phyloP scores from a whole-genome alignment of 148 eudicot genomes.

The Bassia scoparia region DNA sequence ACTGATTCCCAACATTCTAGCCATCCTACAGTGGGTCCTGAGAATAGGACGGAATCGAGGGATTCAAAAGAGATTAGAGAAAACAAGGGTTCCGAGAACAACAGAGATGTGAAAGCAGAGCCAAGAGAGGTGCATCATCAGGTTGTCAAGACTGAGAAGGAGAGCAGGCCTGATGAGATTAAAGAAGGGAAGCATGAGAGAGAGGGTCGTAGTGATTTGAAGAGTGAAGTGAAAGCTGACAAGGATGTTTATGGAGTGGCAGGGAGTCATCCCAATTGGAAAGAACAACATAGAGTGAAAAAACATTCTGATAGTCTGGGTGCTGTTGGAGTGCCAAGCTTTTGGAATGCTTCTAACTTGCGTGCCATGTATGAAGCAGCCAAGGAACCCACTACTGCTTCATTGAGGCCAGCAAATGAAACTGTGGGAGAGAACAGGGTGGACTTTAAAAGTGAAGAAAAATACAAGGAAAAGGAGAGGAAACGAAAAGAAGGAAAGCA shows the following conservation, averaged over 20 bases:
- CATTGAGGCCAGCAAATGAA: constrained; percentile 57
- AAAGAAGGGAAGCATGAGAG: constrained; percentile 57
- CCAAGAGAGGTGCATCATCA: constrained; percentile 51
- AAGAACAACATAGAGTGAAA: constrained; percentile 65
- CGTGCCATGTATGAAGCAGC: constrained; percentile 47
- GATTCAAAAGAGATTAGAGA: constrained; percentile 54
- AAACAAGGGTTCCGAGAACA: constrained; percentile 33
- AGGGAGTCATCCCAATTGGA: constrained; percentile 53
- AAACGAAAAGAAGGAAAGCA: constrained; percentile 85
- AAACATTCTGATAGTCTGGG: constrained; percentile 50
- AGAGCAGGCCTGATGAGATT: constrained; percentile 52
- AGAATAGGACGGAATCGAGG: constrained; percentile 50
- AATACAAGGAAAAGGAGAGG: constrained; percentile 77
- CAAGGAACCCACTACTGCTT: constrained; percentile 37
- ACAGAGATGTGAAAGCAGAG: constrained; percentile 53
- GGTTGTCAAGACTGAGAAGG: constrained; percentile 49
- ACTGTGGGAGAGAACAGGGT: constrained; percentile 73
- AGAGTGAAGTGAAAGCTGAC: constrained; percentile 51
- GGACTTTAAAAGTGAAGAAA: constrained; percentile 74
- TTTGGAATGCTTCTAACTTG: constrained; percentile 40
- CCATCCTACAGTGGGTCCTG: constrained; percentile 40
- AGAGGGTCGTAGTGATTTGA: constrained; percentile 44
- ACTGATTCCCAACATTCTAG: constrained; percentile 47
- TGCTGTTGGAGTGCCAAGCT: constrained; percentile 41
- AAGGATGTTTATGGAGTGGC: constrained; percentile 47